Conservation (phyloP, 2,329 filamentous ascomycete genomes). For the Fusarium napiforme region DNA sequence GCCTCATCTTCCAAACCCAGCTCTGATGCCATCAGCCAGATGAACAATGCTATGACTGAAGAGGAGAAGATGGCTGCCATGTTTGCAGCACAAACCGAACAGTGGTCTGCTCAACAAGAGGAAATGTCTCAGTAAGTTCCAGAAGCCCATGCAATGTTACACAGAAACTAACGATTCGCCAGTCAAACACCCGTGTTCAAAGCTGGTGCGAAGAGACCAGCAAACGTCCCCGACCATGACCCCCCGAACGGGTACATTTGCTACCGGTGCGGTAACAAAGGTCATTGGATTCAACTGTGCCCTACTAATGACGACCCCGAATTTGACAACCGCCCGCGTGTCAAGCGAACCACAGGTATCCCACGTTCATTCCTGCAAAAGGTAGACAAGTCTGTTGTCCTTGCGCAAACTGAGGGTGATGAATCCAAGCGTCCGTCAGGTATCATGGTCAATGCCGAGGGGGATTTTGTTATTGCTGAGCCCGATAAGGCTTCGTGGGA, state of each 20-base stretch:
- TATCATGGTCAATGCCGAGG: constrained; percentile 97
- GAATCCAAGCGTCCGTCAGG: constrained; percentile 89
- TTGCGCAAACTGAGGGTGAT: constrained; percentile 77
- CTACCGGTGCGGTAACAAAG: constrained; percentile 95
- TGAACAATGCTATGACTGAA: constrained; percentile 86
- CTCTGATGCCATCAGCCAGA: constrained; percentile 69
- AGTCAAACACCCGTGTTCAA: constrained; percentile 73
- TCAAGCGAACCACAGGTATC: constrained; percentile 97
- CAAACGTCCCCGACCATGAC: constrained; percentile 89
- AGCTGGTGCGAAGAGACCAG: constrained; percentile 71
- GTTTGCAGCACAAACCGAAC: constrained; percentile 87
- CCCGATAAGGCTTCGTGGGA: constrained; percentile 97
- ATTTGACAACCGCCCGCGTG: constrained; percentile 90
- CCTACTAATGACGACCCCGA: constrained; percentile 98
- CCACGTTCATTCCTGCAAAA: constrained; percentile 95
- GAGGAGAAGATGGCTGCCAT: constrained; percentile 94
- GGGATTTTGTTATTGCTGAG: constrained; percentile 96
- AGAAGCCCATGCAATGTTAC: background rate
- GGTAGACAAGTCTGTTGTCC: constrained; percentile 86
- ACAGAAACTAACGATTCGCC: constrained; percentile 47
- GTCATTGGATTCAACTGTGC: constrained; percentile 99
- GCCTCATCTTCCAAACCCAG: constrained; percentile 64
- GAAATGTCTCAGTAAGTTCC: constrained; percentile 82
- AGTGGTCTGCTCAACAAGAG: constrained; percentile 94
- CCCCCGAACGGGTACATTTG: constrained; percentile 95